A percentile compares a stretch with the other conserved stretches of the same genome.
Conservation (phyloP, 2,329 filamentous ascomycete species). For the Chrysoporthe austroafricana region DNA sequence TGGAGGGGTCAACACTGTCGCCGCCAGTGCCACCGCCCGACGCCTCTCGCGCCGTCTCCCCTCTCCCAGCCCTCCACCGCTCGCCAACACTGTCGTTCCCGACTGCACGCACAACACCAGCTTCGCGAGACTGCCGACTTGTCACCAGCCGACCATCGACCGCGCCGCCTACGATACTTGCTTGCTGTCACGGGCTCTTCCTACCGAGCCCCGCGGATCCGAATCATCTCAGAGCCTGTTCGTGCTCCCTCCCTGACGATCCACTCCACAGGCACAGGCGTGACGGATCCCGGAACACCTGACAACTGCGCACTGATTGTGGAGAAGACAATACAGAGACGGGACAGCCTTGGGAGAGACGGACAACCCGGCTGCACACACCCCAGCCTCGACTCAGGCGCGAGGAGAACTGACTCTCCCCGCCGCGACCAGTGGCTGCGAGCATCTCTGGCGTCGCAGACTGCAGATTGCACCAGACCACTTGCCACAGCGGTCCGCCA, state of each 20-base stretch:
- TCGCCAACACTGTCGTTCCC: background rate
- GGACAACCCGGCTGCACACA: background rate
- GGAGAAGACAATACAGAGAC: conserved; percentile 1
- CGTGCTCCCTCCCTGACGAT: conserved; percentile 4
- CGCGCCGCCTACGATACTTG: background rate
- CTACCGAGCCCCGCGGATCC: conserved; percentile 25
- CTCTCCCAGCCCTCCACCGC: background rate
- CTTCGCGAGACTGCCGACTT: background rate
- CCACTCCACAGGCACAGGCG: conserved; percentile 9
- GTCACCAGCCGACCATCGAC: background rate
- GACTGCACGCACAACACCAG: background rate
- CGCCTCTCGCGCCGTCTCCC: background rate
- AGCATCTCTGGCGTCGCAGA: background rate
- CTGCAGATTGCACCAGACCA: background rate
- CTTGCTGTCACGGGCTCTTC: conserved; percentile 23
- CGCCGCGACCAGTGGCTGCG: background rate
- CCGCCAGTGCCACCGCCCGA: background rate
- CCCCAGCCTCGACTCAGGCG: background rate
- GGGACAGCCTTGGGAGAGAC: background rate
- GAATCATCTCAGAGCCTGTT: conserved; percentile 4
- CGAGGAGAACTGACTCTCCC: background rate
- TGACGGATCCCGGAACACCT: background rate
- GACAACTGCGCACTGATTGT: conserved; percentile 1
- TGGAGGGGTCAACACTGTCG: background rate
- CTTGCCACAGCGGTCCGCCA: background rate